Conservation (phyloP, 2,329 filamentous ascomycete genomes). For the Hymenoscyphus scutula region DNA sequence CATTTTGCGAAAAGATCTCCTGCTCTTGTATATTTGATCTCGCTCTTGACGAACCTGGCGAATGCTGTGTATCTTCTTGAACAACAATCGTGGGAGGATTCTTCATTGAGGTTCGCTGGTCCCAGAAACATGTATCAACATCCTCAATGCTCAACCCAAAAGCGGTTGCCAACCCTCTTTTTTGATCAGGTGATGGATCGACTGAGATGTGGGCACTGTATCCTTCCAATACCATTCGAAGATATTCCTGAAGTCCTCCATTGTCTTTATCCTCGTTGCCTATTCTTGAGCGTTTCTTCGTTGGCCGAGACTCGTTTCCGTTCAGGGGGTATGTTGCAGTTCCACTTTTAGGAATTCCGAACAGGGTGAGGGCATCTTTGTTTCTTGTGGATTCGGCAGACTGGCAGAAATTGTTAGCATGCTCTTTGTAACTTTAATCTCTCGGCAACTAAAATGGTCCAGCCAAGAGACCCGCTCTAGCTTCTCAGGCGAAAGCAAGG, state of each 20-base stretch:
- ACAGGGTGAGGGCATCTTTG: not conserved
- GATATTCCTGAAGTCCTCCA: not conserved
- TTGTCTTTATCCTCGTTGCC: not conserved
- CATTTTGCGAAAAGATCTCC: not conserved
- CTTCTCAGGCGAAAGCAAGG: not conserved
- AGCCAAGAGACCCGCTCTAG: conserved; percentile 1
- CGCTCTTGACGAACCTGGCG: not conserved
- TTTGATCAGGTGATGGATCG: not conserved
- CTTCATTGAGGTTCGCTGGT: not conserved
- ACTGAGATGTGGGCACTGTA: not conserved
- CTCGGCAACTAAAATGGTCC: not conserved
- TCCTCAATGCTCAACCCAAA: not conserved
- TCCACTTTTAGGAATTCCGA: not conserved
- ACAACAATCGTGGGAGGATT: not conserved
- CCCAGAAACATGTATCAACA: not conserved
- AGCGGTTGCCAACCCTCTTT: not conserved
- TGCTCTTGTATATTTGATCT: not conserved
- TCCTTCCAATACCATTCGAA: not conserved
- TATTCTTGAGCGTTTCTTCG: not conserved
- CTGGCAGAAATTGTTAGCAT: not conserved
- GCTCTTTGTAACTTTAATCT: not conserved
- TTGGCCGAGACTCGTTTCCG: not conserved
- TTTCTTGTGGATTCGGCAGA: not conserved
- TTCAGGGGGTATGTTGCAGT: not conserved
- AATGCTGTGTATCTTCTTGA: not conserved